phyloP scores from a whole-genome alignment of 2,329 filamentous ascomycete genomes.

The Fonsecaea multimorphosa region DNA sequence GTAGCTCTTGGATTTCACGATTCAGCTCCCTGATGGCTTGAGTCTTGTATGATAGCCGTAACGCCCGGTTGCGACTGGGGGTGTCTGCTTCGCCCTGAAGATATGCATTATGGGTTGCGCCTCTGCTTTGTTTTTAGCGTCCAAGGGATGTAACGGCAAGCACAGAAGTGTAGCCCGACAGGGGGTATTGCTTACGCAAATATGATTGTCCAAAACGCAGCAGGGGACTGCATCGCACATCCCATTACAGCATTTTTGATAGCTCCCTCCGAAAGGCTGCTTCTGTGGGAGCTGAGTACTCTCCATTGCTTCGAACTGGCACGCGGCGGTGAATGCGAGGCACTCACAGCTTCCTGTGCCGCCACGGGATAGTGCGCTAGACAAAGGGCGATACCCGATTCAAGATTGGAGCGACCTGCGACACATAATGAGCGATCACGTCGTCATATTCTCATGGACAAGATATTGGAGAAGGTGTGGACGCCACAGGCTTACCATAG shows the following conservation, averaged over 20 bases:
- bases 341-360: not conserved
- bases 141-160: not conserved
- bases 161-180: not conserved
- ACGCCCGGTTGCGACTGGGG: slow-evolving; percentile 3
- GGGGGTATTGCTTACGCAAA: slow-evolving; percentile 12
- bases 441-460: not conserved
- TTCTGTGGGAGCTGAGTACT: slow-evolving; percentile 22
- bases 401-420: slow-evolving; percentile 11
- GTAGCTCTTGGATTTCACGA: slow-evolving; percentile 16
- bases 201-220: slow-evolving; percentile 27
- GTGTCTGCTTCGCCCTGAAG: slow-evolving; percentile 12
- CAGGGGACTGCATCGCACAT: slow-evolving; percentile 20
- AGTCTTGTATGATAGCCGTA: slow-evolving; percentile 25
- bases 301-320: slow-evolving; percentile 26
- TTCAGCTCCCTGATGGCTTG: slow-evolving; percentile 23
- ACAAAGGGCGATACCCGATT: slow-evolving; percentile 14
- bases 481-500: slow-evolving; percentile 18
- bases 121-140: not conserved
- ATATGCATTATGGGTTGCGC: slow-evolving; percentile 27
- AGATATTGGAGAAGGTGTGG: not conserved
- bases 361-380: slow-evolving; percentile 17
- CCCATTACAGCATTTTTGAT: slow-evolving; percentile 27
- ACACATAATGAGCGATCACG: slow-evolving; percentile 2
- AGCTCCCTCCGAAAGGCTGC: not conserved
- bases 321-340: slow-evolving; percentile 5